Evolutionary conservation across 2,329 filamentous ascomycete species (phyloP).

Genomic region (Aspergillus clavatus): DNA sequence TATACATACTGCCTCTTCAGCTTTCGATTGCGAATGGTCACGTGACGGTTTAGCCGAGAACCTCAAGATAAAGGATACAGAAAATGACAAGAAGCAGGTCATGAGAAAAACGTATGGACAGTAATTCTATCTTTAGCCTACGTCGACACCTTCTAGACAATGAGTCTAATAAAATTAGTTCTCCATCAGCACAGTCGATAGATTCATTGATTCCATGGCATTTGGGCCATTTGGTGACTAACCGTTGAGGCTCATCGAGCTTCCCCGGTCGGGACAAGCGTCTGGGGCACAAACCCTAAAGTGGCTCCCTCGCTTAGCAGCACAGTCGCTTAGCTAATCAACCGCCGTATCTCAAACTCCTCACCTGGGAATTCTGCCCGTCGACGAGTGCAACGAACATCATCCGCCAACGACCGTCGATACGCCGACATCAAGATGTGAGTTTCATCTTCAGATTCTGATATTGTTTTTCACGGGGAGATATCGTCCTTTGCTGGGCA

Average conservation of each 20-base stretch:
- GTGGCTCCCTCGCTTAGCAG: slow-evolving; percentile 38
- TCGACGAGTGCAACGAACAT: slow-evolving; percentile 40
- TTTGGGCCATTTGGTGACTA: too few species aligned
- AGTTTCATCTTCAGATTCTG: slow-evolving; percentile 31
- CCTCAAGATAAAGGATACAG: too few species aligned
- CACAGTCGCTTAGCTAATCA: slow-evolving; percentile 40
- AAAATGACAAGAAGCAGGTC: too few species aligned
- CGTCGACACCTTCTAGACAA: too few species aligned
- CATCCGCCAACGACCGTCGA: slow-evolving; percentile 45
- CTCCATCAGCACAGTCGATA: too few species aligned
- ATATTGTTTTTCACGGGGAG: slow-evolving; percentile 13
- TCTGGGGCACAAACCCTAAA: slow-evolving; percentile 34
- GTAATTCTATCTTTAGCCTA: too few species aligned
- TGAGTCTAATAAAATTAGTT: too few species aligned
- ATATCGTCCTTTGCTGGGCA: slow-evolving; percentile 17
- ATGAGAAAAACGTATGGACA: too few species aligned
- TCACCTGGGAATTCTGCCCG: slow-evolving; percentile 35
- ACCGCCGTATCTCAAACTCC: slow-evolving; percentile 36
- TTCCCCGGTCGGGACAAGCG: slow-evolving; percentile 17
- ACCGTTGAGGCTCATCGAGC: slow-evolving; percentile 4
- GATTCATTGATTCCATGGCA: too few species aligned
- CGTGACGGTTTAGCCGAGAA: too few species aligned
- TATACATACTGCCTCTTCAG: too few species aligned
- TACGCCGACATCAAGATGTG: slow-evolving; percentile 45
- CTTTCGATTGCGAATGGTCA: too few species aligned